A percentile compares a stretch with the other conserved stretches of the same genome.
phyloP scores from a whole-genome alignment of 306 rosid genomes.

The Calophaca sinica region DNA sequence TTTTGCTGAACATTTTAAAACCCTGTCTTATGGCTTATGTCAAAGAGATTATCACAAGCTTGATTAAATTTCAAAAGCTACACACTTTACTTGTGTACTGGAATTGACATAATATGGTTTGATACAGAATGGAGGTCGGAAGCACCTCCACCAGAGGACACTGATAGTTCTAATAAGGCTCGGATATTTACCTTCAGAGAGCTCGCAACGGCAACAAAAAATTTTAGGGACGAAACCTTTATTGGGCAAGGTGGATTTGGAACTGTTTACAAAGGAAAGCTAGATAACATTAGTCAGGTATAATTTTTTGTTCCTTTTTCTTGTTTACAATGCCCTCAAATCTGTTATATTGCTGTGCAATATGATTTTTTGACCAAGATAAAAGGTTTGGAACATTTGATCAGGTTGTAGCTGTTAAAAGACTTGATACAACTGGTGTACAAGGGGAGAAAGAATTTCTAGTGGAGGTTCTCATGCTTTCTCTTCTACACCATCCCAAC shows the following conservation, averaged over 20 bases:
- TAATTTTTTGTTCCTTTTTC: constrained; percentile 5
- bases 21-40: too few relatives aligned
- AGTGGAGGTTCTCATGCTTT: constrained; percentile 74
- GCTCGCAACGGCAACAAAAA: constrained; percentile 72
- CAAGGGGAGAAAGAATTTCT: constrained; percentile 79
- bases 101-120: constrained; percentile 36
- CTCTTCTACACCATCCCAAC: constrained; percentile 68
- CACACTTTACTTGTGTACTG: background rate
- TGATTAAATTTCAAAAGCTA: constrained; percentile 12
- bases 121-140: constrained; percentile 34
- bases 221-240: constrained; percentile 59
- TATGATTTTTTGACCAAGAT: constrained; percentile 24
- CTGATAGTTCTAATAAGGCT: constrained; percentile 32
- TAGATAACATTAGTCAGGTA: constrained; percentile 57
- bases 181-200: constrained; percentile 62
- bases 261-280: constrained; percentile 65
- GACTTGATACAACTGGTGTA: constrained; percentile 61
- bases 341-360: background rate
- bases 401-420: constrained; percentile 74
- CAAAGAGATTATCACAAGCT: too few relatives aligned
- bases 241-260: constrained; percentile 89
- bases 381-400: constrained; percentile 14
- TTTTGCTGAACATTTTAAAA: too few relatives aligned
- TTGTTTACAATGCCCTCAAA: constrained; percentile 12
- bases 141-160: constrained; percentile 40